Percentiles rank a stretch among this genome's conserved stretches.
Evolutionary conservation across 805 yeast genomes (phyloP).

Genomic region (Wickerhamomyces bisporus): DNA sequence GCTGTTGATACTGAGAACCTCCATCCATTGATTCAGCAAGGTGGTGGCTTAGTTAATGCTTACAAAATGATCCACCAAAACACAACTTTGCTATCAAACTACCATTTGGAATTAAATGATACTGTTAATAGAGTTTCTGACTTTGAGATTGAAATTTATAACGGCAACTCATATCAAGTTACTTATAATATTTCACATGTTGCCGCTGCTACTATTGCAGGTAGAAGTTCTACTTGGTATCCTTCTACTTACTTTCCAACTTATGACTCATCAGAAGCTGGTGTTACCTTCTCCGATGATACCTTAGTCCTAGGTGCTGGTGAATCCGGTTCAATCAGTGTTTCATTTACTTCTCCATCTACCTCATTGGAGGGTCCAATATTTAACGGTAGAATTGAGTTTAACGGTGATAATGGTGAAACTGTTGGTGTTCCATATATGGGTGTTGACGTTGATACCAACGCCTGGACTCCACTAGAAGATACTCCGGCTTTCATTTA

Average conservation of each 20-base stretch:
- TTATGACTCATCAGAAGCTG: constrained; percentile 3
- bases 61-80: constrained; percentile 6
- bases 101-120: constrained; percentile 11
- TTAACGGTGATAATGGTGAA: constrained; percentile 14
- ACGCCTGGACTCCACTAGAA: constrained; percentile 7
- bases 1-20: not conserved
- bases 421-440: constrained; percentile 12
- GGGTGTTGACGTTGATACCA: constrained; percentile 12
- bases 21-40: constrained; percentile 11
- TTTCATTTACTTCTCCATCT: constrained; percentile 6
- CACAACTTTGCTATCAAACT: constrained; percentile 5
- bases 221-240: constrained; percentile 1
- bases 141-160: constrained; percentile 8
- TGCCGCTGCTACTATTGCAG: constrained; percentile 6
- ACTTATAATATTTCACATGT: constrained; percentile 6
- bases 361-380: constrained; percentile 5
- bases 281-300: constrained; percentile 2
- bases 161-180: constrained; percentile 7
- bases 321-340: constrained; percentile 7
- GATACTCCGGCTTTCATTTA: constrained; percentile 3
- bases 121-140: constrained; percentile 11
- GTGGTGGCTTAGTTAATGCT: constrained; percentile 15
- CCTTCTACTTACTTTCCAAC: constrained; percentile 8
- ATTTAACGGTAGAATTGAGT: constrained; percentile 10
- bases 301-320: constrained; percentile 9